Evolutionary conservation across 371 early-diverging fungal genomes (phyloP).

Genomic region (Catenaria anguillulae): DNA sequence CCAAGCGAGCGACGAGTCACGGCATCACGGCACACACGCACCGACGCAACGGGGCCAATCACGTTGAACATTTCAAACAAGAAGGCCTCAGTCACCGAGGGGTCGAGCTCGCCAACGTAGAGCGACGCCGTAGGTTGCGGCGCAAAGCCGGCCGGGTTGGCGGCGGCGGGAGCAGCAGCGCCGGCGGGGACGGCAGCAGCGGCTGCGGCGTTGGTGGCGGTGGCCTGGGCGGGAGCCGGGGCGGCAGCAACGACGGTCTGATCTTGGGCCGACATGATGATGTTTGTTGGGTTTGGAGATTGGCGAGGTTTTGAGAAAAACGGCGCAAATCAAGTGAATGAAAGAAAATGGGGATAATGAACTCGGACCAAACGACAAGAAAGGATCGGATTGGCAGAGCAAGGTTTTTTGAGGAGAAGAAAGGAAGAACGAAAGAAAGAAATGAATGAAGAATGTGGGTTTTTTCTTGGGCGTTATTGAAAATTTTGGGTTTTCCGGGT

Average conservation of each 20-base stretch:
- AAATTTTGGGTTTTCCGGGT: too few species aligned
- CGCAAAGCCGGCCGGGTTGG: background rate
- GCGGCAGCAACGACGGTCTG: constrained; percentile 1
- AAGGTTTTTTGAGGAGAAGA: too few species aligned
- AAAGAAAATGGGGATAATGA: too few species aligned
- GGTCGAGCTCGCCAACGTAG: constrained; percentile 84
- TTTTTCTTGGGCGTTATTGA: too few species aligned
- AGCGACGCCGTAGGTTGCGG: constrained; percentile 43
- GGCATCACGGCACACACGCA: constrained; percentile 96
- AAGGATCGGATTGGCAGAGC: too few species aligned
- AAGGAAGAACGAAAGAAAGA: too few species aligned
- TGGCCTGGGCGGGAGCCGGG: constrained; percentile 1
- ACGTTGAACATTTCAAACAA: constrained; percentile 93
- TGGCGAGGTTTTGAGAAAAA: background rate
- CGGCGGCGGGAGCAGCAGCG: background rate
- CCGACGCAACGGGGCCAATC: constrained; percentile 88
- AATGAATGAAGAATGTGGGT: too few species aligned
- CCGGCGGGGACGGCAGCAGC: background rate
- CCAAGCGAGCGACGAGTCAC: constrained; percentile 92
- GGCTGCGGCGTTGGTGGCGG: background rate
- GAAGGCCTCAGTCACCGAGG: constrained; percentile 90
- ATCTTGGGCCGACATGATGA: background rate
- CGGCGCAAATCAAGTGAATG: too few species aligned
- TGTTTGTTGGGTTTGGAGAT: background rate
- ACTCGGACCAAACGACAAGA: too few species aligned